These are phyloP conservation scores for Luvunga scandens DNA, from an alignment of 345 rosid species.

Conservation along the genomic window DNA sequence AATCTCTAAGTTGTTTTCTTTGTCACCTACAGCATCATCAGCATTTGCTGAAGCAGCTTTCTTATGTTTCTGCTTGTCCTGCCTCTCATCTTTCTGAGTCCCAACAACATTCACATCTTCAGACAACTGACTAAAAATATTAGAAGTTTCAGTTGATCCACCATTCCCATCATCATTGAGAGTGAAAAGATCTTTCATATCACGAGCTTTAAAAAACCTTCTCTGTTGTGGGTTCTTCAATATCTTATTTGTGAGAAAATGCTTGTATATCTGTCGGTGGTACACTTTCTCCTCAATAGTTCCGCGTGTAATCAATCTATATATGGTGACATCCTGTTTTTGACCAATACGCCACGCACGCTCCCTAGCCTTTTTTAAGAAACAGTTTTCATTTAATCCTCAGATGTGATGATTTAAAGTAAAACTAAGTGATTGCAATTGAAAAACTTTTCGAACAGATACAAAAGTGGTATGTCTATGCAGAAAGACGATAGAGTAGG, in stretches of 20 bases:
- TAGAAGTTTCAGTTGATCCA: constrained; percentile 78
- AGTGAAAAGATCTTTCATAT: constrained; percentile 88
- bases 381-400: constrained; percentile 4
- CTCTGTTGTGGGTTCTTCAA: constrained; percentile 93
- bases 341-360: constrained; percentile 99
- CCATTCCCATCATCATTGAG: constrained; percentile 68
- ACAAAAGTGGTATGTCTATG: background rate
- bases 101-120: constrained; percentile 74
- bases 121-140: constrained; percentile 77
- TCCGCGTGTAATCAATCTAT: constrained; percentile 89
- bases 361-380: constrained; percentile 80
- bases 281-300: constrained; percentile 98
- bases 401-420: background rate
- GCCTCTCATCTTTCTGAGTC: constrained; percentile 32
- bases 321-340: constrained; percentile 82
- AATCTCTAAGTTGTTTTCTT: constrained; percentile 25
- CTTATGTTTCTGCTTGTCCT: constrained; percentile 21
- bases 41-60: constrained; percentile 24
- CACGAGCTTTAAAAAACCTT: constrained; percentile 94
- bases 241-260: constrained; percentile 91
- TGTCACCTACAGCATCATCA: constrained; percentile 25
- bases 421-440: background rate
- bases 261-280: constrained; percentile 95
- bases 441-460: background rate
- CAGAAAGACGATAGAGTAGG: background rate